These are phyloP conservation scores for Thermothelomyces thermophilus DNA, from an alignment of 2,329 filamentous ascomycete species.

Conservation along the genomic window DNA sequence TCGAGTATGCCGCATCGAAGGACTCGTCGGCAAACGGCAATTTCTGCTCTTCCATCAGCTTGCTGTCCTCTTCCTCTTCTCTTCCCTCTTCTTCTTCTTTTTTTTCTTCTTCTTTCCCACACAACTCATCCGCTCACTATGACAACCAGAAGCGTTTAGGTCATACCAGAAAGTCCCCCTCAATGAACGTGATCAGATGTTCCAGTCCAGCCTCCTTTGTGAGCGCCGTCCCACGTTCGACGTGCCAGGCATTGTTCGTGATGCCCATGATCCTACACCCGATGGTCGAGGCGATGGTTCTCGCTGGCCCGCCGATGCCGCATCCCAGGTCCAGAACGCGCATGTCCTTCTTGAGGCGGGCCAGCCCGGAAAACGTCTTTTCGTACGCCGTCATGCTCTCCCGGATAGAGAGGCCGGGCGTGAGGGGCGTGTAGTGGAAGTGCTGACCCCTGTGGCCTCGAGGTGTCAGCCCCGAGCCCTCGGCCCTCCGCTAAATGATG, in stretches of 20 bases:
- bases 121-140: not conserved
- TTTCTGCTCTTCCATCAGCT: too few species aligned
- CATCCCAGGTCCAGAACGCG: slow-evolving; percentile 69
- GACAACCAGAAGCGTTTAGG: not conserved
- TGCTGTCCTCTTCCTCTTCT: too few species aligned
- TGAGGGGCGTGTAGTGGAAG: slow-evolving; percentile 75
- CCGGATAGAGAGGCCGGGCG: slow-evolving; percentile 60
- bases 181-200: slow-evolving; percentile 59
- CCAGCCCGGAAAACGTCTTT: slow-evolving; percentile 68
- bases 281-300: slow-evolving; percentile 68
- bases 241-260: slow-evolving; percentile 80
- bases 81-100: too few species aligned
- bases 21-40: slow-evolving; percentile 66
- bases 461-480: too few species aligned
- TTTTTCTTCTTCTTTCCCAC: not conserved
- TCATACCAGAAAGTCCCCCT: slow-evolving; percentile 68
- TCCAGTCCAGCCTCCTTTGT: slow-evolving; percentile 59
- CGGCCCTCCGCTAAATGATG: too few species aligned
- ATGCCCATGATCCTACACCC: slow-evolving; percentile 63
- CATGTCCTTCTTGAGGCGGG: slow-evolving; percentile 59
- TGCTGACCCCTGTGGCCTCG: slow-evolving; percentile 48
- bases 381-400: slow-evolving; percentile 71
- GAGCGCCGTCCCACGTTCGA: slow-evolving; percentile 63
- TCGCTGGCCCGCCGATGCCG: slow-evolving; percentile 68
- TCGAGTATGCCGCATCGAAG: slow-evolving; percentile 72